Evolutionary conservation across 345 rosid species (phyloP).

Genomic region (Anastatica hierochuntica): DNA sequence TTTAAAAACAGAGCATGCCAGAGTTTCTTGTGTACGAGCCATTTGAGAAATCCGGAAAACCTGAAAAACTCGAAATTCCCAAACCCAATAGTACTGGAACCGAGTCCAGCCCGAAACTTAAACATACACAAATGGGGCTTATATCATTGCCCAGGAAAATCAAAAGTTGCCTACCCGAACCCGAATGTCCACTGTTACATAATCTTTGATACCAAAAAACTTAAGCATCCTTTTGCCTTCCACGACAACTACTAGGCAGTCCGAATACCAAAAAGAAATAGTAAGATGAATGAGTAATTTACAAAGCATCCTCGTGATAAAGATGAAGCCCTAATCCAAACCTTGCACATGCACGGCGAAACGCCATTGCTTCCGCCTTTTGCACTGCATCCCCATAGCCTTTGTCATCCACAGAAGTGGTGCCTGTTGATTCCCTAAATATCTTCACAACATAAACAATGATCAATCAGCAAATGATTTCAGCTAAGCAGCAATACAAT

Average conservation of each 20-base stretch:
- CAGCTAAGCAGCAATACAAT: not conserved
- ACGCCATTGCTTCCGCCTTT: slow-evolving; percentile 93
- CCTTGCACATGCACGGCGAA: slow-evolving; percentile 78
- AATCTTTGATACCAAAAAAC: too few relatives aligned
- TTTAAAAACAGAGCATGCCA: too few relatives aligned
- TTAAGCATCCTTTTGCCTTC: too few relatives aligned
- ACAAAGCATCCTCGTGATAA: slow-evolving; percentile 64
- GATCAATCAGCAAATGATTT: not conserved
- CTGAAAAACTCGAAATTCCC: too few relatives aligned
- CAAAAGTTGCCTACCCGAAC: too few relatives aligned
- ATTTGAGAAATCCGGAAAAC: too few relatives aligned
- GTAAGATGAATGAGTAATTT: not conserved
- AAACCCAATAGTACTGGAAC: too few relatives aligned
- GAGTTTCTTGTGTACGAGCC: too few relatives aligned
- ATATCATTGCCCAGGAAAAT: too few relatives aligned
- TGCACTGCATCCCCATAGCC: slow-evolving; percentile 80
- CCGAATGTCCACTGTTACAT: too few relatives aligned
- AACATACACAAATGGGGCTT: too few relatives aligned
- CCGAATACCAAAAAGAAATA: not conserved
- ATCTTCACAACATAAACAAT: slow-evolving; percentile 30
- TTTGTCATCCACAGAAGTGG: slow-evolving; percentile 41
- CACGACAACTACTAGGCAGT: not conserved
- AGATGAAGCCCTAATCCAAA: slow-evolving; percentile 88
- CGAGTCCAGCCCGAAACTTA: too few relatives aligned
- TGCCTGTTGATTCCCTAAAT: slow-evolving; percentile 70